A percentile compares a stretch with the other conserved stretches of the same genome.
Conservation (phyloP, 2,329 filamentous ascomycete species). For the Arthroderma sp. region DNA sequence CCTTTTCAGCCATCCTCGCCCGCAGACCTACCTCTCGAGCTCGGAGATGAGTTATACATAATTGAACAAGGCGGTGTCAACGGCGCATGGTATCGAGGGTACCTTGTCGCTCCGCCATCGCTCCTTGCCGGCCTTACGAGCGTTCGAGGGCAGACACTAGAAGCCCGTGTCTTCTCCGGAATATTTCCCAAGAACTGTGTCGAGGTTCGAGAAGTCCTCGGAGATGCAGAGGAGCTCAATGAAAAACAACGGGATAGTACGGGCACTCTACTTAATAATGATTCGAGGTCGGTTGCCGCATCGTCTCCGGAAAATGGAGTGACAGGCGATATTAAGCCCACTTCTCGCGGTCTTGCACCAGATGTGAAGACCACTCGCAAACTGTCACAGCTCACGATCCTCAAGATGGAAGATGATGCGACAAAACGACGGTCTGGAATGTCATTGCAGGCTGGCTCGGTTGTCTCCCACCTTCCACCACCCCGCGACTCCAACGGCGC, state of each 20-base stretch:
- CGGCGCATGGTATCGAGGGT: slow-evolving; percentile 87
- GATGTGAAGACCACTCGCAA: slow-evolving; percentile 29
- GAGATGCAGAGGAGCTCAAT: slow-evolving; percentile 47
- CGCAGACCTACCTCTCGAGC: slow-evolving; percentile 87
- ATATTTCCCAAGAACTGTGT: slow-evolving; percentile 94
- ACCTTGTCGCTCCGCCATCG: slow-evolving; percentile 86
- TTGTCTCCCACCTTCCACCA: slow-evolving; percentile 26
- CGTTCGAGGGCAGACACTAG: slow-evolving; percentile 80
- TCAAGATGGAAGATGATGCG: slow-evolving; percentile 27
- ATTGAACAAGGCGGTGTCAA: slow-evolving; percentile 84
- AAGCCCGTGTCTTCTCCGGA: slow-evolving; percentile 94
- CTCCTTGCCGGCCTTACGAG: slow-evolving; percentile 83
- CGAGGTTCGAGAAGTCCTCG: slow-evolving; percentile 83
- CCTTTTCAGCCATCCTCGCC: slow-evolving; percentile 79
- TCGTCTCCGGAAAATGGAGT: neutral
- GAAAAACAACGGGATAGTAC: slow-evolving; percentile 19
- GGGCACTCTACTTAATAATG: slow-evolving; percentile 22
- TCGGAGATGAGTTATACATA: slow-evolving; percentile 97
- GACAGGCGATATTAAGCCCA: slow-evolving; percentile 7
- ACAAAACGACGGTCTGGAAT: slow-evolving; percentile 22
- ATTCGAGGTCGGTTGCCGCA: slow-evolving; percentile 11
- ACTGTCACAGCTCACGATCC: slow-evolving; percentile 29
- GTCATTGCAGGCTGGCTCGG: slow-evolving; percentile 20
- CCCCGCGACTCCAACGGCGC: slow-evolving; percentile 49
- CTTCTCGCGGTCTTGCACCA: slow-evolving; percentile 15